Evolutionary conservation across 2,329 filamentous ascomycete species (phyloP).

Genomic region (Raffaelea arxii): DNA sequence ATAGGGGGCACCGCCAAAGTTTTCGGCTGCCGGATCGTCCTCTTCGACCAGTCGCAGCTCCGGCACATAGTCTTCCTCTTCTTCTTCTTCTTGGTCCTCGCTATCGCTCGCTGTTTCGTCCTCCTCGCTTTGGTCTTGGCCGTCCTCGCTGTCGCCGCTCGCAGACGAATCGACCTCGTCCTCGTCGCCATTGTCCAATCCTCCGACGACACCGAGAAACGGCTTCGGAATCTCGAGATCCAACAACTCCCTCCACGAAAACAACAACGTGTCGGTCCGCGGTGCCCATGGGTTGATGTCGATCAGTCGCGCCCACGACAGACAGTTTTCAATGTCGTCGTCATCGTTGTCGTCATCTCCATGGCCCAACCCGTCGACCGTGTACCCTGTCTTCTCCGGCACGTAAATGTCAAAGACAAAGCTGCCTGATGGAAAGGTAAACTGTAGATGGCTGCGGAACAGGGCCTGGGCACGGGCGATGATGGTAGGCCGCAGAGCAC

Average conservation of each 20-base stretch:
- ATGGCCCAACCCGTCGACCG: constrained; percentile 31
- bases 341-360: constrained; percentile 28
- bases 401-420: constrained; percentile 93
- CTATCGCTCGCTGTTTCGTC: constrained; percentile 21
- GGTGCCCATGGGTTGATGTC: constrained; percentile 95
- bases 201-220: constrained; percentile 36
- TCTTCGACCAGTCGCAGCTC: constrained; percentile 76
- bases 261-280: constrained; percentile 79
- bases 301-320: constrained; percentile 73
- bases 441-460: constrained; percentile 62
- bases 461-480: constrained; percentile 63
- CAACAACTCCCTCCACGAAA: constrained; percentile 82
- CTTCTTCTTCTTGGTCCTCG: constrained; percentile 29
- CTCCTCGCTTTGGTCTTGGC: constrained; percentile 30
- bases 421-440: constrained; percentile 72
- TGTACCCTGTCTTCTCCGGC: constrained; percentile 44
- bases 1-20: constrained; percentile 77
- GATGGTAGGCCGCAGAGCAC: constrained; percentile 52
- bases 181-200: constrained; percentile 13
- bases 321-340: constrained; percentile 33
- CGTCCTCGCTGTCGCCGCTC: constrained; percentile 18
- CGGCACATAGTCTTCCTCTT: constrained; percentile 51
- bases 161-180: constrained; percentile 22
- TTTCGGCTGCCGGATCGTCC: constrained; percentile 76
- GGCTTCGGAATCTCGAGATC: constrained; percentile 54